Conservation (phyloP, 495 filamentous ascomycete species). For the Bacidia rubella region DNA sequence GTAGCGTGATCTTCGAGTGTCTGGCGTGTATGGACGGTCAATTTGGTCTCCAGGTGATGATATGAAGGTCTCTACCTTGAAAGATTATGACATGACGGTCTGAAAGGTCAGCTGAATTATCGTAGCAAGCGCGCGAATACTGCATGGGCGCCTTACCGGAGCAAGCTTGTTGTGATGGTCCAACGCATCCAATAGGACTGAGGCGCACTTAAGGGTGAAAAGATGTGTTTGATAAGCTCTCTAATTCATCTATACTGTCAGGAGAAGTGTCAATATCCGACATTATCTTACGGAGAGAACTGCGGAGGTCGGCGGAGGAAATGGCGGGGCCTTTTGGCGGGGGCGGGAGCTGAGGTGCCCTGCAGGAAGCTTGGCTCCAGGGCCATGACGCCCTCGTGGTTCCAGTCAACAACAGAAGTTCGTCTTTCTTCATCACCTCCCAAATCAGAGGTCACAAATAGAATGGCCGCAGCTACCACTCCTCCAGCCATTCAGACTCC, state of each 20-base stretch:
- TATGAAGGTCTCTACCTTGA: not conserved
- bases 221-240: no score
- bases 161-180: not conserved
- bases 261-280: no score
- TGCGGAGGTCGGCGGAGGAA: not conserved
- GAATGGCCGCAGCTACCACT: slow-evolving; percentile 12
- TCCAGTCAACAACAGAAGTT: not conserved
- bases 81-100: not conserved
- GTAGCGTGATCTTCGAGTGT: not conserved
- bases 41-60: not conserved
- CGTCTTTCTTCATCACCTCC: not conserved
- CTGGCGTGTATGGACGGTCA: not conserved
- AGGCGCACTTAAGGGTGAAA: no score
- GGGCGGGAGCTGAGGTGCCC: not conserved
- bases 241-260: no score
- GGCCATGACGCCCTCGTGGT: not conserved
- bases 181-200: not conserved
- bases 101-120: not conserved
- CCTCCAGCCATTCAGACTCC: slow-evolving; percentile 15
- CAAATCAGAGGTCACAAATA: not conserved
- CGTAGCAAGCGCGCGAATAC: not conserved
- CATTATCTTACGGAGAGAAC: no score
- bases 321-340: no score
- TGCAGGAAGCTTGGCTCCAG: not conserved
- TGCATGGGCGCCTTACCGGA: not conserved